Conservation (phyloP, 2,329 filamentous ascomycete genomes). For the Fusarium chuoi region DNA sequence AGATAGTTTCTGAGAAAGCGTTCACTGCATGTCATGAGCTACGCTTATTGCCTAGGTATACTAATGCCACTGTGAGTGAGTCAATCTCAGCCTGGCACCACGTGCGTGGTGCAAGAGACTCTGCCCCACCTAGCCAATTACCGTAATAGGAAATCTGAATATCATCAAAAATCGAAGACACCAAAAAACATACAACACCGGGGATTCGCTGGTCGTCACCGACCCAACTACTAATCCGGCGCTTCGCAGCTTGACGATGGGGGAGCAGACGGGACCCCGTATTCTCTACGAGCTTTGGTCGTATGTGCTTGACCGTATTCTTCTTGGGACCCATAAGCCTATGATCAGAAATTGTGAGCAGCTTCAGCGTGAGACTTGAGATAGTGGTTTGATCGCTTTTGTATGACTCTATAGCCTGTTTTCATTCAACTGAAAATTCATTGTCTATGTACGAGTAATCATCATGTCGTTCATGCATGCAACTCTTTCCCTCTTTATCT, state of each 20-base stretch:
- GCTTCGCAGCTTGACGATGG: conserved; percentile 14
- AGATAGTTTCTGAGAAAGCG: neutral
- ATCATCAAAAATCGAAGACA: neutral
- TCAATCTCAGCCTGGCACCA: neutral
- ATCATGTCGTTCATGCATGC: conserved; percentile 37
- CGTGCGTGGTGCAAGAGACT: neutral
- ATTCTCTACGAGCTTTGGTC: conserved; percentile 19
- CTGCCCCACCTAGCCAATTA: neutral
- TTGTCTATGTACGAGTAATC: conserved; percentile 39
- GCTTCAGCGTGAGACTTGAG: neutral
- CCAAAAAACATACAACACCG: conserved; percentile 23
- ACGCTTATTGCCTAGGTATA: neutral
- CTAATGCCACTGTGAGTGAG: neutral
- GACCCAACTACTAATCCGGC: conserved; percentile 22
- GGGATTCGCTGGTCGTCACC: conserved; percentile 23
- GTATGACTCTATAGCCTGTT: neutral
- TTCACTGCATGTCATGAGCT: neutral
- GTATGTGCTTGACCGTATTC: neutral
- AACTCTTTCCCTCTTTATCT: conserved; percentile 31
- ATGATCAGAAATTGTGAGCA: neutral
- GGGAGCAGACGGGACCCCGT: conserved; percentile 1
- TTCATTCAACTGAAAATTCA: conserved; percentile 29
- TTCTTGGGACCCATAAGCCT: neutral
- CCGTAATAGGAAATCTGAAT: neutral
- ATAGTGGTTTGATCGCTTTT: neutral